Percentiles rank a stretch among this genome's conserved stretches.
phyloP scores from a whole-genome alignment of 306 rosid species.

The Parietaria judaica region DNA sequence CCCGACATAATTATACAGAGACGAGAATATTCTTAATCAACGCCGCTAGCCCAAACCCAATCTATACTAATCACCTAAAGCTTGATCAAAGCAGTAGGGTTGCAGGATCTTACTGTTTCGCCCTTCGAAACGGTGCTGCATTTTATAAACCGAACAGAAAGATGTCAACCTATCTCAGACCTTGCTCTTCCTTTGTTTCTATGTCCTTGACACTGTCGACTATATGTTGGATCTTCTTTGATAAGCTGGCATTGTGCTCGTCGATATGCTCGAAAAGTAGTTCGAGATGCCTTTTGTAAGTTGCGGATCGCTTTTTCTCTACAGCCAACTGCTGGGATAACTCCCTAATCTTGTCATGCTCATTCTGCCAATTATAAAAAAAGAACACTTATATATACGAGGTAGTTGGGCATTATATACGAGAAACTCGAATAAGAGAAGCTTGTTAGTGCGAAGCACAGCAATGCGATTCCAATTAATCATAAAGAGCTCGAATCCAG shows the following conservation, averaged over 20 bases:
- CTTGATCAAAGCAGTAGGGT: slow-evolving; percentile 22
- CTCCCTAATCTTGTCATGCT: slow-evolving; percentile 84
- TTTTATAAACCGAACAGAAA: slow-evolving; percentile 11
- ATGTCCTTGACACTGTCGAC: slow-evolving; percentile 79
- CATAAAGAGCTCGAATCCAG: no score
- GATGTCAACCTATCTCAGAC: slow-evolving; percentile 36
- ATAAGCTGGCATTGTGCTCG: slow-evolving; percentile 72
- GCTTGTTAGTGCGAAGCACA: no score
- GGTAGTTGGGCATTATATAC: no score
- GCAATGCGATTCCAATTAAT: no score
- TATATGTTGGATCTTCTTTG: slow-evolving; percentile 80
- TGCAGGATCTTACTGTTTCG: slow-evolving; percentile 19
- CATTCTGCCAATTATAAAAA: slow-evolving; percentile 40
- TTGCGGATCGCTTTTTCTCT: slow-evolving; percentile 82
- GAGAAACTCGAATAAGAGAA: no score
- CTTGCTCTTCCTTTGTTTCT: slow-evolving; percentile 54
- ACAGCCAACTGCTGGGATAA: slow-evolving; percentile 72
- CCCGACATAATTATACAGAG: slow-evolving; percentile 12
- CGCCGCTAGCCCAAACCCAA: slow-evolving; percentile 33
- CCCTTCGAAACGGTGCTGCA: slow-evolving; percentile 11
- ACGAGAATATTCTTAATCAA: slow-evolving; percentile 29
- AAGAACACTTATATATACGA: slow-evolving; percentile 7
- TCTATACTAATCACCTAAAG: slow-evolving; percentile 27
- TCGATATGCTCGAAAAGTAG: slow-evolving; percentile 80
- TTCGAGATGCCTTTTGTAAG: slow-evolving; percentile 90